Percentiles rank a stretch among this genome's conserved stretches.
Conservation (phyloP, 768 basidiomycete genomes). For the Suillus paluster region DNA sequence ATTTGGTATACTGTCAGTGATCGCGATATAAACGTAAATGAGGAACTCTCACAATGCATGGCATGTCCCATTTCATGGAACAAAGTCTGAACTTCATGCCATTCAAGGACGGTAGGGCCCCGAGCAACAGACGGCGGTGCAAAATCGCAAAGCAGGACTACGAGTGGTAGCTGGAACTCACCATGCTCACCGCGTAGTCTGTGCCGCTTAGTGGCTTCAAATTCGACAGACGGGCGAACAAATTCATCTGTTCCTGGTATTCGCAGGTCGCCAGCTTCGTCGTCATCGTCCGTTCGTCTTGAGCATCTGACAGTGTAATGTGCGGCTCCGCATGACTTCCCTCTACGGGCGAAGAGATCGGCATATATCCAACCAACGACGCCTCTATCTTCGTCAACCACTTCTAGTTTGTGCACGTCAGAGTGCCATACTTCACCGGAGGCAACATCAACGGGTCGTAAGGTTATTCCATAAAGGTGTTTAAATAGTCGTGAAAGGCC, state of each 20-base stretch:
- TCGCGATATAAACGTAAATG: conserved; percentile 7
- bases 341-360: conserved; percentile 83
- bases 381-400: conserved; percentile 87
- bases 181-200: conserved; percentile 65
- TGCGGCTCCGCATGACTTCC: conserved; percentile 90
- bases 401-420: conserved; percentile 90
- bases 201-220: conserved; percentile 66
- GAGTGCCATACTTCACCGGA: conserved; percentile 89
- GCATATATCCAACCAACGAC: conserved; percentile 94
- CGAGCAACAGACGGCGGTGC: conserved; percentile 58
- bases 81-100: conserved; percentile 93
- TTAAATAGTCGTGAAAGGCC: conserved; percentile 90
- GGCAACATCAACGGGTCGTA: conserved; percentile 68
- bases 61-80: conserved; percentile 99
- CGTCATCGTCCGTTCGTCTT: conserved; percentile 89
- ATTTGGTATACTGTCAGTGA: conserved; percentile 7
- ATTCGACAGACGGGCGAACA: conserved; percentile 57
- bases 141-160: conserved; percentile 92
- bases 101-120: conserved; percentile 77
- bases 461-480: conserved; percentile 83
- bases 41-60: conserved; percentile 86
- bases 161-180: conserved; percentile 85
- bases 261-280: conserved; percentile 65
- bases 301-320: conserved; percentile 99
- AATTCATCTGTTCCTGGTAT: conserved; percentile 42